Evolutionary conservation across 169 alveolate species (phyloP).

Genomic region (Toxoplasma gondii): DNA sequence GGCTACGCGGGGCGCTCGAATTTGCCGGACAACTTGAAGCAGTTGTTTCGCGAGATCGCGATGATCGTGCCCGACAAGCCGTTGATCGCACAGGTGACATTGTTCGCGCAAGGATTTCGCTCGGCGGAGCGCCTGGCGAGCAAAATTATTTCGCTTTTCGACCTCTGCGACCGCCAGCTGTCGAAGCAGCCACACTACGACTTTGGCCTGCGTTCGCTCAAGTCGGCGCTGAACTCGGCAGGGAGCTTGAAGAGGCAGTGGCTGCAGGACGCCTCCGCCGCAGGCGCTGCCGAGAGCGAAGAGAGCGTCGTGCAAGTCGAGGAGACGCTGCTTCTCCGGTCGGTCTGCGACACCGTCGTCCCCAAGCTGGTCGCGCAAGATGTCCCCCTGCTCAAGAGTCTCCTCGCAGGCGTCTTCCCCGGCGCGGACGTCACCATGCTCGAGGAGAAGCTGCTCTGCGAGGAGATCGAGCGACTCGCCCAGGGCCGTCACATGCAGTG

Average conservation of each 20-base stretch:
- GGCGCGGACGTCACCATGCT: conserved; percentile 90
- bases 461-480: conserved; percentile 66
- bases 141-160: conserved; percentile 95
- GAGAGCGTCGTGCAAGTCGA: conserved; percentile 76
- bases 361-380: conserved; percentile 97
- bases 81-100: conserved; percentile 93
- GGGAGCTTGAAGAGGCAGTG: conserved; percentile 93
- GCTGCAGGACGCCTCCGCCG: conserved; percentile 40
- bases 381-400: conserved; percentile 88
- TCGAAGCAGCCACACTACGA: conserved; percentile 97
- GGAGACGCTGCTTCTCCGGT: conserved; percentile 92
- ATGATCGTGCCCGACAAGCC: conserved; percentile 95
- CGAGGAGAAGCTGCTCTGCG: conserved; percentile 89
- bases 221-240: conserved; percentile 93
- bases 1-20: conserved; percentile 96
- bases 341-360: conserved; percentile 95
- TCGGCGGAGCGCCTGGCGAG: conserved; percentile 94
- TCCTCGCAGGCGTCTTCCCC: conserved; percentile 97
- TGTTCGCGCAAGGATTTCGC: conserved; percentile 95
- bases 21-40: conserved; percentile 94
- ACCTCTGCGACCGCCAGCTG: conserved; percentile 94
- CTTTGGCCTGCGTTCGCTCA: conserved; percentile 98
- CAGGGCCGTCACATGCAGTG: conserved; percentile 45
- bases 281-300: background rate
- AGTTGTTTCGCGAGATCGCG: conserved; percentile 94